Conservation (phyloP, 805 yeast genomes). For the Yarrowia bubula region DNA sequence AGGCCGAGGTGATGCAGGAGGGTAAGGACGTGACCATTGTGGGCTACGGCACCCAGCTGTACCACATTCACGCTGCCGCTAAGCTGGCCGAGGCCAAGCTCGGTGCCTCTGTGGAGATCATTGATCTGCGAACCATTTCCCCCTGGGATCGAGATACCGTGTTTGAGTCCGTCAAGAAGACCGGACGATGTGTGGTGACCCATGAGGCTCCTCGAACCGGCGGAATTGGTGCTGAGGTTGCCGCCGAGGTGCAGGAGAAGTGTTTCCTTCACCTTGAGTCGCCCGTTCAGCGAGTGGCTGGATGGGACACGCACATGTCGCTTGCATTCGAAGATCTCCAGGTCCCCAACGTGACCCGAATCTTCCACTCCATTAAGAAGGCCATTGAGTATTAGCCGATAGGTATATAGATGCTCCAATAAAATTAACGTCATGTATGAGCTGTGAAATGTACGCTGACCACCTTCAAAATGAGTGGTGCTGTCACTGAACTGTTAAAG, state of each 20-base stretch:
- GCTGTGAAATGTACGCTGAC: no score
- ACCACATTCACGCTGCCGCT: constrained; percentile 78
- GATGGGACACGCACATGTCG: constrained; percentile 97
- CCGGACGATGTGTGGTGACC: constrained; percentile 77
- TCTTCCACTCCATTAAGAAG: constrained; percentile 37
- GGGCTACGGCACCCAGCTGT: constrained; percentile 81
- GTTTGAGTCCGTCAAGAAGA: constrained; percentile 77
- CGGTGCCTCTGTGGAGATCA: constrained; percentile 80
- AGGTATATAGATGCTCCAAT: neutral
- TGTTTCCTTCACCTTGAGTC: constrained; percentile 91
- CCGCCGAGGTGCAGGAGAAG: constrained; percentile 93
- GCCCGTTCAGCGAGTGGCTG: constrained; percentile 91
- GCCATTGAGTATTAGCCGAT: constrained; percentile 33
- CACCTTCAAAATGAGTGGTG: no score
- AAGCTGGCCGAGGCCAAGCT: constrained; percentile 69
- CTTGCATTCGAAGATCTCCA: constrained; percentile 94
- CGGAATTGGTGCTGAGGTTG: constrained; percentile 92
- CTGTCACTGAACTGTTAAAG: no score
- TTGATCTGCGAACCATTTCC: constrained; percentile 87
- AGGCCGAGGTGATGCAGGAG: constrained; percentile 80
- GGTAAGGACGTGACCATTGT: constrained; percentile 82
- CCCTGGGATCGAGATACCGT: constrained; percentile 86
- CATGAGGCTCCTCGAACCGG: constrained; percentile 91
- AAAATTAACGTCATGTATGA: no score
- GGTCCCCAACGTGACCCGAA: constrained; percentile 70